Evolutionary conservation across 2,329 filamentous ascomycete genomes (phyloP), one percentile per base, ranked within the genome.

Genomic region (Colletotrichum sp.): DNA sequence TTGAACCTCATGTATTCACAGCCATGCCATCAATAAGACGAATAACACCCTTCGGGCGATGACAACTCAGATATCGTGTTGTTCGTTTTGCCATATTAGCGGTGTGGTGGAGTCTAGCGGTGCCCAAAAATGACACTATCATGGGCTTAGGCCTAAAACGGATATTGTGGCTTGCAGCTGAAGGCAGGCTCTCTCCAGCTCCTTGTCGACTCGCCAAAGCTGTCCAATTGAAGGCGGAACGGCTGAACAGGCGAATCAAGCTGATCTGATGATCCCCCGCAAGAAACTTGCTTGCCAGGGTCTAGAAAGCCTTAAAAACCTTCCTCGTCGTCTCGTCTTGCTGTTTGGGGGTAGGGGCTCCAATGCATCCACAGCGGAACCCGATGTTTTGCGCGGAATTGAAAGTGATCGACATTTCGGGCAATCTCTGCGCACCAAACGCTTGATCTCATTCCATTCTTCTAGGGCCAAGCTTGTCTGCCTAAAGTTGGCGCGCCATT

Each of bases 81-180:
- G 21, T 65, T 55, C 49, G 28, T 68, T 59, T 18, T 65, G 26
- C n/a, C 34, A 36, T 69, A 64, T 65, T 55, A 34, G 74, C 70
- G 74, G 74, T 74, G 71, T 62, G 24, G 66, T 76, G 75, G 72
- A 76, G 75, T 71, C 62, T 49, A 57, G 63, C 67, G 71, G 65
- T 67, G 75, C 71, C 72, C 36, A 64, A 67, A 52, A 24, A 71
- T 63, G 63, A 71, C 32, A 75, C 75, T 76, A 76, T 76, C 67
- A 75, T n/a, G 30, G 16, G 30, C 5, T 71, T 75, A 76, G 55
- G 36, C 75, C 75, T 63, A 28, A 76, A 76, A 32, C 26, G 75
- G 75, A 66, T 9, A 67, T 67, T 63, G 72, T 76, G 75, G 75
- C 75, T 76, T 76, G 66, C 49, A 71, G 75, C 75, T 76, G 75